Conservation (phyloP, 108 stramenopile genomes). For the Fragilariopsis cylindrus region DNA sequence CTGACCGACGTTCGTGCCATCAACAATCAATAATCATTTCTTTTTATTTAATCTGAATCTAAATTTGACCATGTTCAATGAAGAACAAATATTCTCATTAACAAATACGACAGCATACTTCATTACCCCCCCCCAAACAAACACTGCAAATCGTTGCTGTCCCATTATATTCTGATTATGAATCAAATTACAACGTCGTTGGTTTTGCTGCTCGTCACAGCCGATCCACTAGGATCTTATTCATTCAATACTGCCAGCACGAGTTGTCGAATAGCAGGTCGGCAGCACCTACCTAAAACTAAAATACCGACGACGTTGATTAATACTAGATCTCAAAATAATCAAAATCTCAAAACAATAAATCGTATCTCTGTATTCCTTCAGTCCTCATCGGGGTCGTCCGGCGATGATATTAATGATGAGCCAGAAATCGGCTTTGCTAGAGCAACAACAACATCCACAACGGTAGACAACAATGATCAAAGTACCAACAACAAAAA, state of each 20-base stretch:
- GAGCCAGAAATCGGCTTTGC: not conserved
- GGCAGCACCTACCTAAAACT: too few relatives aligned
- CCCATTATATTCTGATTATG: not conserved
- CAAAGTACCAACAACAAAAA: not conserved
- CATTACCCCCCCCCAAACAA: not conserved
- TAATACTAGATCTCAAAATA: too few relatives aligned
- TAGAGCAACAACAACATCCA: not conserved
- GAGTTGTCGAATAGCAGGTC: too few relatives aligned
- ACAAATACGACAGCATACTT: not conserved
- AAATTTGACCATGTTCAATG: not conserved
- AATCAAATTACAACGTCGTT: not conserved
- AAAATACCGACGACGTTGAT: too few relatives aligned
- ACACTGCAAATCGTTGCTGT: too few relatives aligned
- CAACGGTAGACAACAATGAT: not conserved
- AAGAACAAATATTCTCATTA: not conserved
- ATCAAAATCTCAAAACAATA: too few relatives aligned
- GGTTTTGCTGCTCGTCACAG: not conserved
- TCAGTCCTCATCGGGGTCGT: too few relatives aligned
- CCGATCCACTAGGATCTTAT: not conserved
- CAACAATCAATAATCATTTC: too few relatives aligned
- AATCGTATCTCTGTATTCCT: too few relatives aligned
- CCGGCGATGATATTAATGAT: not conserved
- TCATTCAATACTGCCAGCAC: slow-evolving; percentile 1
- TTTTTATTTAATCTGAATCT: too few relatives aligned
- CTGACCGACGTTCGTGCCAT: too few relatives aligned